Evolutionary conservation across 1,284 basidiomycete species (phyloP).

Genomic region (Boletus sp.): DNA sequence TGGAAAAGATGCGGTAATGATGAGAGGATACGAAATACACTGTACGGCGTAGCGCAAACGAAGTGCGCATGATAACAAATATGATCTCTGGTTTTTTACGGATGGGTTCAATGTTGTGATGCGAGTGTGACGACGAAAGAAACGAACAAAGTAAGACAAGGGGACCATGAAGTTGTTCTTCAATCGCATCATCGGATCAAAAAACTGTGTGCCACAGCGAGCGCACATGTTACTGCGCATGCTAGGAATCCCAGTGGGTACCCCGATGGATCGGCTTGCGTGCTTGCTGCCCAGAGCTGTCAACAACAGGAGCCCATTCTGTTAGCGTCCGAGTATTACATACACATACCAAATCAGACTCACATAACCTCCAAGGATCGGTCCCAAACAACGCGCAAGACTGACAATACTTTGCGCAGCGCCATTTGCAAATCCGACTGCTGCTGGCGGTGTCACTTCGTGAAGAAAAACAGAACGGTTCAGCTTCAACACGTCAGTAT

Average conservation of each 20-base stretch:
- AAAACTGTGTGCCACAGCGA: constrained; percentile 72
- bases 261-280: constrained; percentile 66
- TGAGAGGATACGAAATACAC: constrained; percentile 6
- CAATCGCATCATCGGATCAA: constrained; percentile 57
- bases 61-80: neutral
- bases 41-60: neutral
- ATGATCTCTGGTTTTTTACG: neutral
- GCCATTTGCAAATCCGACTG: constrained; percentile 79
- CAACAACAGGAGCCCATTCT: neutral
- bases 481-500: neutral
- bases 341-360: constrained; percentile 35
- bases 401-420: constrained; percentile 84
- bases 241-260: constrained; percentile 75
- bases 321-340: neutral
- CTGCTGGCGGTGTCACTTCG: constrained; percentile 73
- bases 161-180: neutral
- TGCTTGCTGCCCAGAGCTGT: constrained; percentile 78
- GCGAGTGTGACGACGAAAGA: neutral
- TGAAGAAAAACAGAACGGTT: neutral
- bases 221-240: constrained; percentile 60
- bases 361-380: constrained; percentile 78
- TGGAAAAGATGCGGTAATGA: too few species aligned
- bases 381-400: constrained; percentile 77
- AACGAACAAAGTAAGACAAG: neutral
- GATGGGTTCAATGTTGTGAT: neutral